A percentile compares a stretch with the other conserved stretches of the same genome.
Evolutionary conservation across 2,329 filamentous ascomycete genomes (phyloP).

Genomic region (Neonectria neomacrospora): DNA sequence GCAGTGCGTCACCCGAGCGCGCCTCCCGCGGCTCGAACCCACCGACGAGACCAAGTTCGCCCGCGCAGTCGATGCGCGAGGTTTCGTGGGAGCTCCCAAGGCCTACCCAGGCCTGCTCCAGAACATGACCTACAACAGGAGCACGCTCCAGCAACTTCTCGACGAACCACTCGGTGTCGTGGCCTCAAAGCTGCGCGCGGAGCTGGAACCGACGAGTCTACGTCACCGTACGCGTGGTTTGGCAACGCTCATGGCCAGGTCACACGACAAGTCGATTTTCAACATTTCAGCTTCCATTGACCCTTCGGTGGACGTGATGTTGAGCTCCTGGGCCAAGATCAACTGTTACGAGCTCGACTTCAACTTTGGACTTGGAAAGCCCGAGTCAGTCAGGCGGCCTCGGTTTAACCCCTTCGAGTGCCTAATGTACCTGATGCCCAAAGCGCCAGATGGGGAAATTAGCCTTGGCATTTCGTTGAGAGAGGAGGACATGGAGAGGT

Average conservation of each 20-base stretch:
- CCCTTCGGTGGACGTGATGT: slow-evolving; percentile 56
- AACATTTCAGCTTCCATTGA: slow-evolving; percentile 51
- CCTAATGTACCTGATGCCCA: slow-evolving; percentile 63
- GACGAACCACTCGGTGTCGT: slow-evolving; percentile 48
- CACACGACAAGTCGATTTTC: slow-evolving; percentile 50
- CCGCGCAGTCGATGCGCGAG: slow-evolving; percentile 62
- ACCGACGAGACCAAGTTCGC: slow-evolving; percentile 48
- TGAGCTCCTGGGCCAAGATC: slow-evolving; percentile 66
- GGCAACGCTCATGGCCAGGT: slow-evolving; percentile 51
- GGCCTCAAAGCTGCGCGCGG: slow-evolving; percentile 53
- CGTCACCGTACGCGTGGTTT: slow-evolving; percentile 52
- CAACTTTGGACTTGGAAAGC: slow-evolving; percentile 56
- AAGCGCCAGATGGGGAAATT: slow-evolving; percentile 54
- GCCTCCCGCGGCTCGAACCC: slow-evolving; percentile 49
- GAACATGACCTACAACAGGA: slow-evolving; percentile 56
- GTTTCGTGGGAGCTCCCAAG: slow-evolving; percentile 52
- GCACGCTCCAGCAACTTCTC: slow-evolving; percentile 44
- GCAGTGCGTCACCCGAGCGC: slow-evolving; percentile 55
- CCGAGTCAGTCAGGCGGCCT: slow-evolving; percentile 60
- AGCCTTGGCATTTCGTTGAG: slow-evolving; percentile 57
- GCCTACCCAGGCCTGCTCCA: slow-evolving; percentile 61
- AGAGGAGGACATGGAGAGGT: slow-evolving; percentile 58
- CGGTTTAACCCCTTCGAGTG: slow-evolving; percentile 58
- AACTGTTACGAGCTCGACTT: slow-evolving; percentile 60
- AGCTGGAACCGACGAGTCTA: slow-evolving; percentile 51